Conservation (phyloP, 2,329 filamentous ascomycete species). For the Botrytis sinoallii region DNA sequence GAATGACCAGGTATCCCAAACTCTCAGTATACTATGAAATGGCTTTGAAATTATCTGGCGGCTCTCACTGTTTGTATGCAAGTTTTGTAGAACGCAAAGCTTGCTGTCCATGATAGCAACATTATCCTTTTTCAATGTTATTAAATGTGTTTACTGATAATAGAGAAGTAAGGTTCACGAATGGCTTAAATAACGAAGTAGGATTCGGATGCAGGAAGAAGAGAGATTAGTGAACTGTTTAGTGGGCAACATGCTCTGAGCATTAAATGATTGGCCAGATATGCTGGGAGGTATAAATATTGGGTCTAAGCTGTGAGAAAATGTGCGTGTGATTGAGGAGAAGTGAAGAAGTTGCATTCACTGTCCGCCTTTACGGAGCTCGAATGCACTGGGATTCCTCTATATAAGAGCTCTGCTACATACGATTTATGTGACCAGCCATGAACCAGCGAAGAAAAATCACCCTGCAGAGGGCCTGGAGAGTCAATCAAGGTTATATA, state of each 20-base stretch:
- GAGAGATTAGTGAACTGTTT: not conserved
- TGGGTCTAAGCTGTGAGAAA: not conserved
- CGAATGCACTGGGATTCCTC: accelerated
- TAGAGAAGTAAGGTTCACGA: not conserved
- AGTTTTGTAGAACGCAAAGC: not conserved
- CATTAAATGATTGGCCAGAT: not conserved
- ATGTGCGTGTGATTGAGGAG: not conserved
- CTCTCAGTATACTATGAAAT: not conserved
- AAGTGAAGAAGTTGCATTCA: too few relatives aligned
- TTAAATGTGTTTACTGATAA: too few relatives aligned
- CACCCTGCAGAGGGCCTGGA: not conserved
- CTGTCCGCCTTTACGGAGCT: not conserved
- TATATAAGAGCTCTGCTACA: not conserved
- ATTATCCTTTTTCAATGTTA: too few relatives aligned
- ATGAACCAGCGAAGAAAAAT: too few relatives aligned
- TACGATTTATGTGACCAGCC: too few relatives aligned
- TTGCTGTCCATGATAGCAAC: too few relatives aligned
- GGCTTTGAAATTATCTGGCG: too few relatives aligned
- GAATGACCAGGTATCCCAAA: not conserved
- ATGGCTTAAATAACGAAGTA: not conserved
- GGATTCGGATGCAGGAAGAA: not conserved
- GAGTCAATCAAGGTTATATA: not conserved
- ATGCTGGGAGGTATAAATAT: not conserved
- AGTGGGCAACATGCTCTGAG: not conserved
- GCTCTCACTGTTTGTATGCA: not conserved